Base-by-base conservation (phyloP, 306 rosid genomes). In the Rosa chinensis region DNA sequence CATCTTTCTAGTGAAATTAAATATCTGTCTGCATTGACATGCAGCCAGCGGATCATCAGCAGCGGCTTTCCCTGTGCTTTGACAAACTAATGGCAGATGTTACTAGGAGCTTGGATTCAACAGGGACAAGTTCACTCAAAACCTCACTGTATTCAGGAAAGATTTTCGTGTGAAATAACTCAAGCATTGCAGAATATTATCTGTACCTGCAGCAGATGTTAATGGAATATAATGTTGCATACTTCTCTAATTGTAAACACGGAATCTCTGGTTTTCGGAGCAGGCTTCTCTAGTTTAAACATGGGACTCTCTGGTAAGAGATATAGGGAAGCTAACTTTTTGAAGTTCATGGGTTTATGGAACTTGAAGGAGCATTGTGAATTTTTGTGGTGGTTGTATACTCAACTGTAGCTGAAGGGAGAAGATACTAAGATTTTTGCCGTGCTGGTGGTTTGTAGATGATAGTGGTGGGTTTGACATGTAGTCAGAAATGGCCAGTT, bases 41-140 rank as follows among this genome's bases (percentile, higher is more conserved):
- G 84, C 92, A 88, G 92, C 80, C 88, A 18, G 88, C 42, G 10
- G 92, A 88, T 77, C 92, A 88, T 74, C 89, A 88, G 67, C 82
- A 87, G 40, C 88, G 88, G 63, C 89, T 88, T 32, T 86, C 84
- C 62, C 74, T 80, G 82, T 88, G 89, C 70, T 88, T 88, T 61
- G 92, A 86, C 82, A 88, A 86, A 76, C 85, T 88, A 64, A 88
- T 88, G 92, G 73, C 83, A 13, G 89, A 88, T 77, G 92, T 88
- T 18, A 88, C 92, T 53, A 85, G 92, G 78, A 86, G 88, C 82
- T 84, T 88, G 86, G 92, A 88, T 78, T 86, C 92, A 39, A 86
- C 85, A 74, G 84, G 74, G 92, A 88, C 83, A 88, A 88, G 78
- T 88, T 88, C 78, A 85, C 92, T 45, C 92, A 88, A 82, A 86